Base-by-base conservation (phyloP, 179 eudicot species). In the Silene vulgaris region DNA sequence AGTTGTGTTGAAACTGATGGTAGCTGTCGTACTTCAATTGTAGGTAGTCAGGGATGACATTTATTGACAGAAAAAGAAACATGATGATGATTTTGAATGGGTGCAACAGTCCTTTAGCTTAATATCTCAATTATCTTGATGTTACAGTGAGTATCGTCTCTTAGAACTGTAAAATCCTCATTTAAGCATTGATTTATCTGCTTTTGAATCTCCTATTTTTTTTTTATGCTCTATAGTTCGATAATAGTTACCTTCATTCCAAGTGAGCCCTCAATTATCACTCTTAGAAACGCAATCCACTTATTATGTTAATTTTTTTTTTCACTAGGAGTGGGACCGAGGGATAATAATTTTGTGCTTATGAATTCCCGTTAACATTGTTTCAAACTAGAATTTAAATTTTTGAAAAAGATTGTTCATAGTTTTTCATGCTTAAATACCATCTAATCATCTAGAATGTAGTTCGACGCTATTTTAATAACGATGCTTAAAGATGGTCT, bases 21-120 rank as follows among this genome's bases (percentile, higher is more conserved):
- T 71, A 52, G 54, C 17, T 61, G 52, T 26, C 11, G 43, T 64
- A 52, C 50, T 71, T 13, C 9, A 8, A 71, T 75, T 72, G 79
- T 86, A 91, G 93, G 93, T 86, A 86, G 88, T 84, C 83, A 87
- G 85, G 80, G 93, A 90, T 83, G 93, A 87, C 50, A 70, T 76
- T 71, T 85, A 82, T 50, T 69, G 89, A 88, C 75, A 74, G 78
- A 80, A 80, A 67, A 85, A 83, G 82, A 84, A 84, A 82, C 73
- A 67, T 35, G 81, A 81, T 32, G 84, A 87, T 63, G 83, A 80
- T 59, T 78, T 79, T 77, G 86, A 77, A 72, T 80, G 81, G 88
- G 73, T 81, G 71, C 86, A 82, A 77, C 72, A 65, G 79, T 84
- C 89, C 84, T 74, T 86, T 78, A 76, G 79, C 78, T 40, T 86